Percentiles rank a stretch among this genome's conserved stretches.
These are phyloP conservation scores for Extremus antarcticus DNA, from an alignment of 495 filamentous ascomycete genomes.

Conservation along the genomic window DNA sequence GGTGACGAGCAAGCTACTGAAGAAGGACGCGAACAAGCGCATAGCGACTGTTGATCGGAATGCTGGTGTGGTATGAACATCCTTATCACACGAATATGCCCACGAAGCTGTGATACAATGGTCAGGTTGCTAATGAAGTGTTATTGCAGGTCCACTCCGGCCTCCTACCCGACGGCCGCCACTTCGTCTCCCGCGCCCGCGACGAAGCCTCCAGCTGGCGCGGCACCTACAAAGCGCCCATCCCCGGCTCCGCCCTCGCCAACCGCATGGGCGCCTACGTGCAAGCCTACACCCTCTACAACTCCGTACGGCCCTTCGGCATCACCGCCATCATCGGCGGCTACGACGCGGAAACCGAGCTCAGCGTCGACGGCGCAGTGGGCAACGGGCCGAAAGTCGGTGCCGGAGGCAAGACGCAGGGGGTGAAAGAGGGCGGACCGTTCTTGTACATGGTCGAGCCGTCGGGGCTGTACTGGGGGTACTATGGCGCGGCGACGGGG, in stretches of 20 bases:
- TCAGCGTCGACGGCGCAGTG: constrained; percentile 76
- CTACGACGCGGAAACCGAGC: constrained; percentile 74
- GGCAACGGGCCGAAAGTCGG: constrained; percentile 66
- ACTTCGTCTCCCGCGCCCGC: constrained; percentile 87
- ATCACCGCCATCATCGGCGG: constrained; percentile 90
- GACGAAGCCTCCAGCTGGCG: constrained; percentile 89
- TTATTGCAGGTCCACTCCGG: constrained; percentile 70
- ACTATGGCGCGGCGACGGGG: constrained; percentile 93
- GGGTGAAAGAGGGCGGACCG: constrained; percentile 72
- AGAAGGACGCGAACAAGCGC: constrained; percentile 86
- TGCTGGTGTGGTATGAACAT: constrained; percentile 67
- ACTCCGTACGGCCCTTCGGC: constrained; percentile 88
- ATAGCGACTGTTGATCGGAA: constrained; percentile 92
- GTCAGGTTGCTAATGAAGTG: no score
- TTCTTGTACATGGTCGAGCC: constrained; percentile 98
- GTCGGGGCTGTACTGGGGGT: constrained; percentile 93
- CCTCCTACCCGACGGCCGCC: constrained; percentile 85
- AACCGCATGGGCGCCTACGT: constrained; percentile 88
- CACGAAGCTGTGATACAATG: constrained; percentile 1
- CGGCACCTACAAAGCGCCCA: constrained; percentile 79
- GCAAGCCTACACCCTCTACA: constrained; percentile 95
- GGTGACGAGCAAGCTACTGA: constrained; percentile 86
- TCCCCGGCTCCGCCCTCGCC: constrained; percentile 74
- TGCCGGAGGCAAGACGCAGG: constrained; percentile 66
- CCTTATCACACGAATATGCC: not conserved